A percentile compares a stretch with the other conserved stretches of the same genome.
These are phyloP conservation scores for Elongisporangium prolatum DNA, from an alignment of 352 stramenopile species.

Conservation along the genomic window DNA sequence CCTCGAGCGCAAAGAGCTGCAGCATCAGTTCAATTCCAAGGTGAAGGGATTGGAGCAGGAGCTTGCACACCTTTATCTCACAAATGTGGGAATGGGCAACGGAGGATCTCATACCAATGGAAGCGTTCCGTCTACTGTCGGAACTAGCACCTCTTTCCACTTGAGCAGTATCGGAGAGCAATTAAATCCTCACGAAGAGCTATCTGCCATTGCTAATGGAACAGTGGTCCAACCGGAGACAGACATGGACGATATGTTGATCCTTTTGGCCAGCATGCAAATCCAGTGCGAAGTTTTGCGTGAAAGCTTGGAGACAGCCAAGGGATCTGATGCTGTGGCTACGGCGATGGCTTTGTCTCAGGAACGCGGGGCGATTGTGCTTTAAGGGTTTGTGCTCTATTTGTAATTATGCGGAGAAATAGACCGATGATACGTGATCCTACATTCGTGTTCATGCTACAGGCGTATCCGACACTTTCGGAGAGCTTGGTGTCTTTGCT, in stretches of 20 bases:
- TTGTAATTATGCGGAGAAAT: not conserved
- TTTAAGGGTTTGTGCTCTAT: constrained; percentile 10
- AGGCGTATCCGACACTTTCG: constrained; percentile 8
- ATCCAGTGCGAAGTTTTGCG: constrained; percentile 62
- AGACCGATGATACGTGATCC: not conserved
- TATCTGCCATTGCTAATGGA: not conserved
- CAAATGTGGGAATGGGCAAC: constrained; percentile 53
- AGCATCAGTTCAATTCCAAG: constrained; percentile 11
- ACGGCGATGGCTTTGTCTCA: constrained; percentile 12
- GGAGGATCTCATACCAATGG: not conserved
- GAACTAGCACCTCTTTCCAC: not conserved
- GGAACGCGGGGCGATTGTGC: constrained; percentile 14
- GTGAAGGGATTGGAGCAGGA: constrained; percentile 9
- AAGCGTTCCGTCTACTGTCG: not conserved
- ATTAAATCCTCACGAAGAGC: constrained; percentile 2
- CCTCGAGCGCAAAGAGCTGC: constrained; percentile 26
- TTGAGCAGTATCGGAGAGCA: constrained; percentile 1
- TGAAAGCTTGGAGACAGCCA: constrained; percentile 25
- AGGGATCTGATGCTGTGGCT: constrained; percentile 4
- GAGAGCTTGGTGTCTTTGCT: constrained; percentile 6
- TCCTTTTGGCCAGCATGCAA: constrained; percentile 63
- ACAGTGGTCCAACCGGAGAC: not conserved
- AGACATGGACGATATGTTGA: constrained; percentile 44
- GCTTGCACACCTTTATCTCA: constrained; percentile 25
- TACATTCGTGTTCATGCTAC: constrained; percentile 1